Base-by-base conservation (phyloP, 192 early-diverging fungal species). In the Kappamyces sp. region DNA sequence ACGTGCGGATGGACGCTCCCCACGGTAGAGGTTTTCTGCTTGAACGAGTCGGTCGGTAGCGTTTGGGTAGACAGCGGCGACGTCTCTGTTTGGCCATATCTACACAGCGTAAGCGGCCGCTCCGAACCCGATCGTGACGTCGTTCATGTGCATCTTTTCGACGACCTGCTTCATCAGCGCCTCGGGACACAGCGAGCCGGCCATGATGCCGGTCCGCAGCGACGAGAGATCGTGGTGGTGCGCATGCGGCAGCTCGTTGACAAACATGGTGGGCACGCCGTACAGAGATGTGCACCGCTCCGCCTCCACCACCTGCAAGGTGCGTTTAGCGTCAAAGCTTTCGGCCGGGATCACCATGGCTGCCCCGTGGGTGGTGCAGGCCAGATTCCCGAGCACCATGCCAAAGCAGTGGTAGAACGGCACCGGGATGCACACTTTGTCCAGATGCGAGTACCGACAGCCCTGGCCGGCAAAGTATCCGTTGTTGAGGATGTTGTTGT, bases 331-430 rank as follows among this genome's bases (percentile, higher is more conserved):
- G 15, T 72, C 63, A 49, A 75, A 78, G 9, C 46, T 55, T 34
- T 74, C 54, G 5, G 63, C 64, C 6, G 76, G 76, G 39, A 67
- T 70, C 1, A 78, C 57, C 35, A 75, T 52, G 1, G 70, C 54
- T 0, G 70, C 36, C 0, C 76, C 76, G 47, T 78, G 68, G 4
- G 70, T 66, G 57, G 73, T 63, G 32, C 67, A 64, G 6, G 76
- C 76, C 34, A 78, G 47, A 38, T 67, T 72, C 7, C 63, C 53
- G 22, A 78, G 58, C 34, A 78, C 76, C 53, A 78, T 54, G 31
- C 76, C 76, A 54, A 78, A 78, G 62, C 76, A 78, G 49, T 78
- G 76, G 52, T 71, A 78, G 48, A 78, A 64, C n/a, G 76, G 76
- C 8, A 74, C 66, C 6, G 76, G 76, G 36, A 61, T 66, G 58